Conservation (phyloP, 73 alveolate genomes). For the Paramecium bursaria region DNA sequence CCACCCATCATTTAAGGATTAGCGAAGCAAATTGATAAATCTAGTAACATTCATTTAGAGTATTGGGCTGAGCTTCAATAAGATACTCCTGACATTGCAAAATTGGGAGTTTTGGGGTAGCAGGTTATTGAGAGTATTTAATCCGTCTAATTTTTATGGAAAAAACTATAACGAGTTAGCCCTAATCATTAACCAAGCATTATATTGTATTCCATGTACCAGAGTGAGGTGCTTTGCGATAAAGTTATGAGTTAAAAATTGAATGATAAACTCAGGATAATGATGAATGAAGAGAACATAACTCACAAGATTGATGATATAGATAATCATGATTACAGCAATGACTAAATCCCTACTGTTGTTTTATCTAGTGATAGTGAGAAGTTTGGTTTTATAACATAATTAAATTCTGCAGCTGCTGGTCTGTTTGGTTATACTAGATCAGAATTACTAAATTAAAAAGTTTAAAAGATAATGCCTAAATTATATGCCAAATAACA, state of each 20-base stretch:
- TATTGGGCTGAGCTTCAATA: constrained; percentile 50
- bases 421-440: constrained; percentile 32
- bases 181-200: constrained; percentile 51
- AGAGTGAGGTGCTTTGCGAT: constrained; percentile 21
- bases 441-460: constrained; percentile 44
- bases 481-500: constrained; percentile 45
- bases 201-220: constrained; percentile 5
- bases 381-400: constrained; percentile 35
- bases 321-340: constrained; percentile 52
- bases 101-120: constrained; percentile 19
- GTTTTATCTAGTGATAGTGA: constrained; percentile 47
- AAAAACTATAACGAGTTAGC: constrained; percentile 32
- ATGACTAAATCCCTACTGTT: constrained; percentile 42
- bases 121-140: constrained; percentile 45
- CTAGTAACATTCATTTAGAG: constrained; percentile 40
- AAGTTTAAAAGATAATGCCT: constrained; percentile 24
- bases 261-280: constrained; percentile 26
- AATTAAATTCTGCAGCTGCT: constrained; percentile 24
- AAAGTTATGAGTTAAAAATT: constrained; percentile 2
- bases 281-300: constrained; percentile 18
- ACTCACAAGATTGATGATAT: constrained; percentile 52
- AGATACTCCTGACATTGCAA: constrained; percentile 57
- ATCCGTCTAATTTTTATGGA: constrained; percentile 5
- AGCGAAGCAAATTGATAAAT: constrained; percentile 32
- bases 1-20: constrained; percentile 52